These are phyloP conservation scores for Apophysomyces elegans DNA, from an alignment of 371 early-diverging fungal species.

Conservation along the genomic window DNA sequence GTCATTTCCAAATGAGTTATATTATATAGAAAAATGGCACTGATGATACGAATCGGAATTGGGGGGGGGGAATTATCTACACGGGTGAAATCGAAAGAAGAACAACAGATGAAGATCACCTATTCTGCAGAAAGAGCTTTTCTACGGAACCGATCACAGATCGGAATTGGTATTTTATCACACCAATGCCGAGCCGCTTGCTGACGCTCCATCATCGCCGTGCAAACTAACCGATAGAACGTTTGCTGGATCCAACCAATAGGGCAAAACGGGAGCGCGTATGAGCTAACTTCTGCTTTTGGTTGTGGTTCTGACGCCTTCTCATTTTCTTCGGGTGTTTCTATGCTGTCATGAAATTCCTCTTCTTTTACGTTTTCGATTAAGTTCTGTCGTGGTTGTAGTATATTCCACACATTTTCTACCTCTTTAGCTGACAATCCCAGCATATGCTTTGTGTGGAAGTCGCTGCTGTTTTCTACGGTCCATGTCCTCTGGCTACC, in stretches of 20 bases:
- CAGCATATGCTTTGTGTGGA: neutral
- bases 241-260: constrained; percentile 1
- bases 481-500: neutral
- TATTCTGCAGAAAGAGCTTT: neutral
- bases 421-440: neutral
- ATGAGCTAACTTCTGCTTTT: no score
- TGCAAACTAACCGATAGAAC: neutral
- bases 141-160: neutral
- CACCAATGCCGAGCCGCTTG: neutral
- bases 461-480: neutral
- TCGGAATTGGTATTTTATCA: neutral
- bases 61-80: constrained; percentile 1
- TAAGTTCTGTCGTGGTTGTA: neutral
- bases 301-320: neutral
- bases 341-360: no score
- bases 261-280: neutral
- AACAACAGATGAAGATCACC: neutral
- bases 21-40: neutral
- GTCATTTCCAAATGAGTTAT: neutral
- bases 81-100: neutral
- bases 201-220: neutral
- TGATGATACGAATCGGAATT: neutral
- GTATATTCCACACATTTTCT: neutral
- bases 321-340: neutral
- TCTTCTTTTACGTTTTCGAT: neutral